A percentile compares a stretch with the other conserved stretches of the same genome.
These are phyloP conservation scores for Tetraselmis chui DNA, from an alignment of 139 green algal species.

Conservation along the genomic window DNA sequence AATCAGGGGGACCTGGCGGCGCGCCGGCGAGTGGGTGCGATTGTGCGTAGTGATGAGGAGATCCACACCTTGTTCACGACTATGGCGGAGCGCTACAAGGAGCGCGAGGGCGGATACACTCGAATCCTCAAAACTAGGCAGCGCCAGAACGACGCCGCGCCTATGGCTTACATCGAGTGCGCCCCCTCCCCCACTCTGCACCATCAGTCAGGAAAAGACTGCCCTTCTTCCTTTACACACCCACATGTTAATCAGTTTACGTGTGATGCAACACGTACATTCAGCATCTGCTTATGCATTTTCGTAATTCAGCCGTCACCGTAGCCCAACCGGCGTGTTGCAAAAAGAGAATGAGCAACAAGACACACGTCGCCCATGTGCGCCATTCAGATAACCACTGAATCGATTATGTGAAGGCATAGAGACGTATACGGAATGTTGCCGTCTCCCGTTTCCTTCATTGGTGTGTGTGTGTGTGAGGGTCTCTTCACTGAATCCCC, in stretches of 20 bases:
- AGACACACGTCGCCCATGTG: no score
- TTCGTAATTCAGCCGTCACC: background rate
- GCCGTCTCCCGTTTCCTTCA: background rate
- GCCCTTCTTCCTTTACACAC: background rate
- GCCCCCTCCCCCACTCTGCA: slow-evolving; percentile 3
- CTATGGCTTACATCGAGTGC: slow-evolving; percentile 39
- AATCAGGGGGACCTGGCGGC: slow-evolving; percentile 18
- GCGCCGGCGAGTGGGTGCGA: slow-evolving; percentile 13
- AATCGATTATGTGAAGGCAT: no score
- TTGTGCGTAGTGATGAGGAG: slow-evolving; percentile 23
- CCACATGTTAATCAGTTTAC: background rate
- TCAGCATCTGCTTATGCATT: background rate
- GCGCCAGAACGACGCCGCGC: slow-evolving; percentile 18
- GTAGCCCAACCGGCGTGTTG: no score
- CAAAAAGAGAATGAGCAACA: no score
- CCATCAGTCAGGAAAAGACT: no score
- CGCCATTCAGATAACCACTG: no score
- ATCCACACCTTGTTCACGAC: slow-evolving; percentile 31
- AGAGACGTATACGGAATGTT: background rate
- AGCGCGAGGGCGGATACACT: slow-evolving; percentile 30
- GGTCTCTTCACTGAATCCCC: background rate
- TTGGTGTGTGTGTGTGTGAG: background rate
- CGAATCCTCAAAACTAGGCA: slow-evolving; percentile 21
- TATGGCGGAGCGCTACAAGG: slow-evolving; percentile 33
- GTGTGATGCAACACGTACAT: background rate